A percentile compares a stretch with the other conserved stretches of the same genome.
Conservation (phyloP, 345 rosid genomes). For the Eucalyptus regnans region DNA sequence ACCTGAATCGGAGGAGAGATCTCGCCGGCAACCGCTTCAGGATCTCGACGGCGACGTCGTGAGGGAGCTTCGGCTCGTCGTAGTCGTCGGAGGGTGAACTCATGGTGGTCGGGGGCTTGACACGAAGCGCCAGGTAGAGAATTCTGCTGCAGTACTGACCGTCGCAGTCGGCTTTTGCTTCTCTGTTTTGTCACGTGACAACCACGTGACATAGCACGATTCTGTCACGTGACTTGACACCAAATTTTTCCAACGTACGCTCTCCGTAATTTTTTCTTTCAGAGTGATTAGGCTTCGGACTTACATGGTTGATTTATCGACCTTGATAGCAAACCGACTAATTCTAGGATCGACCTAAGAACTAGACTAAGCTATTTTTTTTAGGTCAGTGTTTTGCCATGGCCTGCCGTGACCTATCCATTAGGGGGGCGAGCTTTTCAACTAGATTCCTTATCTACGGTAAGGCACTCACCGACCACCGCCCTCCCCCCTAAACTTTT, state of each 20-base stretch:
- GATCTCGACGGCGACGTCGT: not conserved
- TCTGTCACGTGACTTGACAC: not conserved
- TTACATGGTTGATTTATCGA: not conserved
- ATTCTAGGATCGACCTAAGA: rapidly evolving
- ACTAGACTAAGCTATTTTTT: no score
- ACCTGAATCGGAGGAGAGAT: not conserved
- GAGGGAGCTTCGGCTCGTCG: not conserved
- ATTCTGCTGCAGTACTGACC: not conserved
- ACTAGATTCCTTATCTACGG: no score
- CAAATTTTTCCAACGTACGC: not conserved
- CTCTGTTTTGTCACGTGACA: not conserved
- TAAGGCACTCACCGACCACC: no score
- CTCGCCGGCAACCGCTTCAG: not conserved
- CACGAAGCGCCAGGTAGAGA: not conserved
- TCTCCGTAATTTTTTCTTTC: no score
- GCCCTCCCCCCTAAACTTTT: no score
- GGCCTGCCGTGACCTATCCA: rapidly evolving
- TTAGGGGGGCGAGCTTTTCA: rapidly evolving
- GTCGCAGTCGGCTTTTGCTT: not conserved
- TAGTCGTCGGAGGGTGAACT: no score
- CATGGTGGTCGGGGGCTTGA: not conserved
- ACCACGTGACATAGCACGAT: not conserved
- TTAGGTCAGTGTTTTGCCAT: no score
- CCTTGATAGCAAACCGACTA: not conserved
- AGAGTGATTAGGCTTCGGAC: no score